Conservation (phyloP, 129 eudicot species). For the Gnaphalium uliginosum region DNA sequence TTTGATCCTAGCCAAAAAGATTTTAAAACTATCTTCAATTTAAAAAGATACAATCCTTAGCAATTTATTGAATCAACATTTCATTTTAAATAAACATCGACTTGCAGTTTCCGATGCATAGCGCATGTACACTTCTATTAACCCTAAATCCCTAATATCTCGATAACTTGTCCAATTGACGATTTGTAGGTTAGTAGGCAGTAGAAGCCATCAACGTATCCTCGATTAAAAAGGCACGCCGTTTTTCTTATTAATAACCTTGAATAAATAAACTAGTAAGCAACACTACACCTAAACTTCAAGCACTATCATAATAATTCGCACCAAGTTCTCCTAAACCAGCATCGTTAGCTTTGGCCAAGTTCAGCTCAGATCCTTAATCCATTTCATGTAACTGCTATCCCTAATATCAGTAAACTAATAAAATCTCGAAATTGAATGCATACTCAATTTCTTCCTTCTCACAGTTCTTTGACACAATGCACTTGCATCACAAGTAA, state of each 20-base stretch:
- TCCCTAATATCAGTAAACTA: not conserved
- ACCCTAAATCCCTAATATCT: not conserved
- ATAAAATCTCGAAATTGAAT: not conserved
- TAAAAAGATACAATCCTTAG: not conserved
- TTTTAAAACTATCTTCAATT: not conserved
- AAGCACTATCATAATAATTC: not conserved
- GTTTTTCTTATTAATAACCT: not conserved
- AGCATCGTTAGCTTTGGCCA: not conserved
- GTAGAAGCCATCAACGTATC: not conserved
- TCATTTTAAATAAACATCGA: no score
- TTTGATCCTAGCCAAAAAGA: not conserved
- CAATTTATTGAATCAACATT: not conserved
- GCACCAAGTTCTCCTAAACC: not conserved
- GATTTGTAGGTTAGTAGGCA: not conserved
- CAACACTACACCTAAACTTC: conserved; percentile 8
- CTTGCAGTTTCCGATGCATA: not conserved
- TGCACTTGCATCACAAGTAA: not conserved
- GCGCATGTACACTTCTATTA: not conserved
- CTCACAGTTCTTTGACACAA: not conserved
- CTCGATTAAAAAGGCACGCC: conserved; percentile 7
- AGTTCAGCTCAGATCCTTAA: not conserved
- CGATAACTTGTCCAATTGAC: conserved; percentile 2
- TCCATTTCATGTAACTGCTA: not conserved
- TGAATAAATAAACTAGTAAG: not conserved
- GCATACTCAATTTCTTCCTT: not conserved